A percentile compares a stretch with the other conserved stretches of the same genome.
Evolutionary conservation across 2,329 filamentous ascomycete genomes (phyloP).

Genomic region (Fusarium albosuccineum): DNA sequence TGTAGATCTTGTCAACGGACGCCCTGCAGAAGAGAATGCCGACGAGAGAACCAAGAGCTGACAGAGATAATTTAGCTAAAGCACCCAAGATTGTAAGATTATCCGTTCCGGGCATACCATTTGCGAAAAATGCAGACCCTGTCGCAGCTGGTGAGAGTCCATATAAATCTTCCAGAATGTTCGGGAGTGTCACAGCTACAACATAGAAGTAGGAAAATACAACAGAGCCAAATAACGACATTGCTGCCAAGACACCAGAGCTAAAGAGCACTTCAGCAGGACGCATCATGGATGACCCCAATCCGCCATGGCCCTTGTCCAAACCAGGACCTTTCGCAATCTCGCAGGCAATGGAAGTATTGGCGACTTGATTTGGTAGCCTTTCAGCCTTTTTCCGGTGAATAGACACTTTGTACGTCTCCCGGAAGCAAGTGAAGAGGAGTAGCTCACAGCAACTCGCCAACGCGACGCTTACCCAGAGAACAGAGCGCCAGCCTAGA

Average conservation of each 20-base stretch:
- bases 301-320: background rate
- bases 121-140: background rate
- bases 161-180: background rate
- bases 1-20: background rate
- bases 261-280: slow-evolving; percentile 61
- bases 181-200: slow-evolving; percentile 63
- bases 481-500: slow-evolving; percentile 66
- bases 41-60: background rate
- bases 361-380: background rate
- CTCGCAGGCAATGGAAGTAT: background rate
- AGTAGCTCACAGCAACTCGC: slow-evolving; percentile 48
- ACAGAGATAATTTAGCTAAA: background rate
- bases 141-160: background rate
- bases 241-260: slow-evolving; percentile 64
- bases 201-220: slow-evolving; percentile 67
- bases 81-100: background rate
- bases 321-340: background rate
- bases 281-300: slow-evolving; percentile 54
- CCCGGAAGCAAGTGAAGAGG: background rate
- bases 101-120: background rate
- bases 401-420: background rate
- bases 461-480: slow-evolving; percentile 64
- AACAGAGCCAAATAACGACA: slow-evolving; percentile 62
- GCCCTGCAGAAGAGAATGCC: background rate
- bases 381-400: background rate